Base-by-base conservation (phyloP, 176 grass and related monocot species). In the Themeda triandra region DNA sequence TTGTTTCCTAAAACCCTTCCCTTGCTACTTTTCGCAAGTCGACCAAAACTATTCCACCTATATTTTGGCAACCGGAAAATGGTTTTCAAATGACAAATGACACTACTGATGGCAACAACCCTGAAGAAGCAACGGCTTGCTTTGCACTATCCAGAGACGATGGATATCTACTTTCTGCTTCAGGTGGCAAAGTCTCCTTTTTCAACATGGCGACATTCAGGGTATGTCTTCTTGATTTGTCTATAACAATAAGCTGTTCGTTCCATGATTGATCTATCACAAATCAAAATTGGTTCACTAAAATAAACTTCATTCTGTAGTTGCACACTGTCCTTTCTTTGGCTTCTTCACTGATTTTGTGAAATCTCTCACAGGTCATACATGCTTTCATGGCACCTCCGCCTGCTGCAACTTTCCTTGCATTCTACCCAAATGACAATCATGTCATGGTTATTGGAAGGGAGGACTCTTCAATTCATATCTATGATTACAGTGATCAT, bases 111-210 rank as follows among this genome's bases (percentile, higher is more conserved):
- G 63, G 75, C 65, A 91, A 71, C 49, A 89, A 92, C 54, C 88
- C 88, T 4, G 88, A 94, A 92, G 90, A 94, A 76, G 86, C 90
- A 72, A 92, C 88, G 44, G 90, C 88, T 8, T 97, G 95, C 80
- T 94, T 87, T 76, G 95, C 92, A 63, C 0, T 97, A 92, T 70
- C 32, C 32, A 4, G 86, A 85, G 41, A 89, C 3, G 0, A 21
- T 35, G 65, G 91, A 0, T 94, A 94, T 78, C 88, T 94, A 49
- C 86, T 94, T 90, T 97, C 92, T 63, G 94, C 92, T 58, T 97
- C 92, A 77, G 94, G 94, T 45, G 94, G 94, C 27, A 92, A 94
- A 85, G 86, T 97, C n/a, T 94, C 88, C 31, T 79, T 24, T 10
- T 23, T 70, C n/a, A 2, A n/a, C 31, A 68, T 19, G 8, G 10